Evolutionary conservation across 2,329 filamentous ascomycete species (phyloP).

Genomic region (Pseudophaeomoniella oleicola): DNA sequence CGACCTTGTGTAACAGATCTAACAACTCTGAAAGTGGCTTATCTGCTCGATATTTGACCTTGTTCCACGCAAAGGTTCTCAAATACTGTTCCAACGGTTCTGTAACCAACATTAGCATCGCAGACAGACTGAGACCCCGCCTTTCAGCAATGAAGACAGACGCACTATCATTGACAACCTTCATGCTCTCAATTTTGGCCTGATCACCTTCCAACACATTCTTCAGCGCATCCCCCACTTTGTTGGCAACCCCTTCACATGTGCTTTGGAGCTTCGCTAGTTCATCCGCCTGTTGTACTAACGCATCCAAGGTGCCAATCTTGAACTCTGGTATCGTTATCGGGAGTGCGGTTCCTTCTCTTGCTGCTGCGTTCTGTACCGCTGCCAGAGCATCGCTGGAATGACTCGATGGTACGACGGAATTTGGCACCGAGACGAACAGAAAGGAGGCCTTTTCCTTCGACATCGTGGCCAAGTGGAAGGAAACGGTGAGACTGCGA

Average conservation of each 20-base stretch:
- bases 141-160: too few relatives aligned
- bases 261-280: constrained; percentile 70
- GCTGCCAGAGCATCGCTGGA: constrained; percentile 67
- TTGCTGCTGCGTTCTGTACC: constrained; percentile 56
- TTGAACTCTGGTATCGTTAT: constrained; percentile 91
- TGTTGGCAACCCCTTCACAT: constrained; percentile 70
- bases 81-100: constrained; percentile 94
- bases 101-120: constrained; percentile 26
- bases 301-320: constrained; percentile 86
- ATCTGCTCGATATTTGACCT: constrained; percentile 89
- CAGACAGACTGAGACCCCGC: too few relatives aligned
- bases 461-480: neutral
- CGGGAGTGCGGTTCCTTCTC: constrained; percentile 60
- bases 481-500: neutral
- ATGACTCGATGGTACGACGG: constrained; percentile 68
- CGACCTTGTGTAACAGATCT: constrained; percentile 73
- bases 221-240: constrained; percentile 75
- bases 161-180: constrained; percentile 88
- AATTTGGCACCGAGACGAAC: constrained; percentile 77
- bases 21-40: constrained; percentile 79
- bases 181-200: constrained; percentile 69
- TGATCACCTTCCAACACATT: constrained; percentile 74
- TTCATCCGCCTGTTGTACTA: constrained; percentile 94
- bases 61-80: constrained; percentile 86
- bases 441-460: constrained; percentile 51